phyloP scores from a whole-genome alignment of 2,329 filamentous ascomycete genomes.

The Phoma herbarum region DNA sequence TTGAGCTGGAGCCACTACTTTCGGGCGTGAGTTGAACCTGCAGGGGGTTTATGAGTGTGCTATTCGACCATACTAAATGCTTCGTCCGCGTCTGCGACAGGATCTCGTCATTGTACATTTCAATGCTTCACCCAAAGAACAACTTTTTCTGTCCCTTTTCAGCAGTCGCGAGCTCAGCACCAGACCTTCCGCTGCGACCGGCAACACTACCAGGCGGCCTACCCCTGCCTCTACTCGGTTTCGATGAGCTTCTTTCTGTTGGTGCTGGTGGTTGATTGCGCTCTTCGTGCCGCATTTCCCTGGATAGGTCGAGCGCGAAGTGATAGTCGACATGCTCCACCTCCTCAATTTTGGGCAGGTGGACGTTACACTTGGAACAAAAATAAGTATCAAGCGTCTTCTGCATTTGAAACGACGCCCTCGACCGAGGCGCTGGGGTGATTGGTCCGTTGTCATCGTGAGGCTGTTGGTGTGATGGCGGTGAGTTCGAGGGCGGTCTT shows the following conservation, averaged over 20 bases:
- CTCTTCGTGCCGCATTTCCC: conserved; percentile 57
- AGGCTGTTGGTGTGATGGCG: conserved; percentile 9
- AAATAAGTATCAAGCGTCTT: conserved; percentile 50
- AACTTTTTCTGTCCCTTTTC: conserved; percentile 58
- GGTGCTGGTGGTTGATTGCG: conserved; percentile 25
- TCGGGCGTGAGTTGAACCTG: too few relatives aligned
- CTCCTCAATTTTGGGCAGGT: conserved; percentile 66
- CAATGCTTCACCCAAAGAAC: conserved; percentile 54
- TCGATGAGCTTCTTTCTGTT: conserved; percentile 25
- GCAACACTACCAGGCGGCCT: conserved; percentile 45
- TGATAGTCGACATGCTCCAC: conserved; percentile 93
- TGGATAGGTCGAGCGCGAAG: conserved; percentile 85
- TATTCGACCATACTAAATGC: too few relatives aligned
- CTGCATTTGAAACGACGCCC: conserved; percentile 27
- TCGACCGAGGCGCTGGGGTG: conserved; percentile 4
- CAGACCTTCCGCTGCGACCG: conserved; percentile 18
- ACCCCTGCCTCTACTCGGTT: conserved; percentile 46
- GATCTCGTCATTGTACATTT: too few relatives aligned
- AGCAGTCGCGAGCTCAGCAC: conserved; percentile 21
- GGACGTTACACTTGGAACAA: conserved; percentile 72
- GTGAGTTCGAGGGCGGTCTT: conserved; percentile 11
- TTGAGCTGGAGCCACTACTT: too few relatives aligned
- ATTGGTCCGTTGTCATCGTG: background rate
- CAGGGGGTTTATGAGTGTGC: too few relatives aligned
- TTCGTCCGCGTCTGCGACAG: background rate